Base-by-base conservation (phyloP, 306 rosid genomes). In the Cucumis cinereus region DNA sequence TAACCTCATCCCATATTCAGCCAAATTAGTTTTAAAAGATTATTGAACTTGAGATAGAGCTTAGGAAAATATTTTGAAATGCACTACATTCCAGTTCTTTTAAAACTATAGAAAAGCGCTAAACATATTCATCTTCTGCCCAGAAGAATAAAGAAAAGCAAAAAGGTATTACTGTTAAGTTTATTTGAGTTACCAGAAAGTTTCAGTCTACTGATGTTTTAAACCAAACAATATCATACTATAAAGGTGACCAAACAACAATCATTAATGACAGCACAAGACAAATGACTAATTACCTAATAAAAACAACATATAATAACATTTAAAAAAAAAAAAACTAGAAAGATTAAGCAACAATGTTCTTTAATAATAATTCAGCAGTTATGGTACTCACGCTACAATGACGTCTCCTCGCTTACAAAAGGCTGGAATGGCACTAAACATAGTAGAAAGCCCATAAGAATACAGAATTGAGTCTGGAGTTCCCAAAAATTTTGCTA, bases 381-480 rank as follows among this genome's bases (percentile, higher is more conserved):
- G 53, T 67, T 75, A 36, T 74, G 28, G 77, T 77, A 84, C 99
- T 90, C 89, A 95, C 99, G 81, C 99, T 63, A 95, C 99, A 82
- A 95, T 84, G 63, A 95, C 75, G 73, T 95, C 99, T 74, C 99
- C 98, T 73, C 89, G 92, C 78, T 95, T 92, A 67, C 91, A 90
- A 85, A 95, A 95, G 77, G 98, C 97, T 66, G 98, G 99, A 85
- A 95, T 95, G 57, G 98, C 98, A 89, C 99, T 95, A 86, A 95
- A 95, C 99, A 89, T 89, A 81, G 99, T 87, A 80, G 99, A 95
- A 33, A 95, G 92, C 75, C 99, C 99, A 79, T 86, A 95, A 38
- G 99, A 90, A 86, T 92, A 92, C 47, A 95, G 92, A 84, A 95
- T 95, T 74, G 99, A 95, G 79, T 95, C 98, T 33, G 97, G 93